Evolutionary conservation across 2,329 filamentous ascomycete genomes (phyloP).

Genomic region (Fusarium continuum): DNA sequence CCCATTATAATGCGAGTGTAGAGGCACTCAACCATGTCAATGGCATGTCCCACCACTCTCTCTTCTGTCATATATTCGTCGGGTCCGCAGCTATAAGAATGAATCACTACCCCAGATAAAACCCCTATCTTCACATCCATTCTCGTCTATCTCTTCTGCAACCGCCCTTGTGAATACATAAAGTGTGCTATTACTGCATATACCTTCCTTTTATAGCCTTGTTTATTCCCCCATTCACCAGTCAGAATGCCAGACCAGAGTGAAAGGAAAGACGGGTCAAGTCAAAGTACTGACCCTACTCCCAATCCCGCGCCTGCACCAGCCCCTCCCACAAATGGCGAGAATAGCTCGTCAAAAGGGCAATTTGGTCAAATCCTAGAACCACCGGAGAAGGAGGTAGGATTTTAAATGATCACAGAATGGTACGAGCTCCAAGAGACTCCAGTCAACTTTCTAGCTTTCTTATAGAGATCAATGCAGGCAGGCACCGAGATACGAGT

Average conservation of each 20-base stretch:
- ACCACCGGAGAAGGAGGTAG: neutral
- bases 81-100: neutral
- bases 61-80: neutral
- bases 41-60: neutral
- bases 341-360: neutral
- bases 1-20: neutral
- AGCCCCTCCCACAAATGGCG: conserved; percentile 1
- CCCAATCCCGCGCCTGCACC: neutral
- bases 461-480: neutral
- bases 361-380: neutral
- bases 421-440: neutral
- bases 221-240: too few relatives aligned
- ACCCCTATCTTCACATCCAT: neutral
- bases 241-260: too few relatives aligned
- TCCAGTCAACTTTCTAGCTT: neutral
- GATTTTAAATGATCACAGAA: neutral
- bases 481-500: neutral
- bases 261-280: neutral
- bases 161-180: too few relatives aligned
- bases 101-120: neutral
- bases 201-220: too few relatives aligned
- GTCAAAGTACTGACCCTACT: neutral
- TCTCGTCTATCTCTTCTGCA: neutral
- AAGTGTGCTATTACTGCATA: too few relatives aligned
- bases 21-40: too few relatives aligned